phyloP scores from a whole-genome alignment of 139 green algal species.

The Tetraselmis chui region DNA sequence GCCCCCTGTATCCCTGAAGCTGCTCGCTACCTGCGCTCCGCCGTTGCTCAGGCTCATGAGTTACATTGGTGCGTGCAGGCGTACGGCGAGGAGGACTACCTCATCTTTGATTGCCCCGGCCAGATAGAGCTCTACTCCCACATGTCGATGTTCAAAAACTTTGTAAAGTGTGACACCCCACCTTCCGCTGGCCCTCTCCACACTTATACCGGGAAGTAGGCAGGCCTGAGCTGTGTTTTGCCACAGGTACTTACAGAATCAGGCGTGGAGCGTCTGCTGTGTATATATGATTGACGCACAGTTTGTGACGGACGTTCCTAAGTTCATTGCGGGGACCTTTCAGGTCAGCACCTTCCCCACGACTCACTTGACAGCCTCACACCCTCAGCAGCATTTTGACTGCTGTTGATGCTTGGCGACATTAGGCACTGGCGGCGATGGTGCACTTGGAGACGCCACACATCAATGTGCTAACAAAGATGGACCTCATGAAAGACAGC shows the following conservation, averaged over 20 bases:
- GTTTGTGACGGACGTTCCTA: conserved; percentile 75
- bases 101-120: conserved; percentile 93
- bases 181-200: neutral
- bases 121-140: conserved; percentile 99
- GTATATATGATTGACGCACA: conserved; percentile 93
- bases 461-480: conserved; percentile 95
- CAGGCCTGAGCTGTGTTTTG: neutral
- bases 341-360: neutral
- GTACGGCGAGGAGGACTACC: conserved; percentile 95
- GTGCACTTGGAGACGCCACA: conserved; percentile 94
- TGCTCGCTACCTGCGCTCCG: too few relatives aligned
- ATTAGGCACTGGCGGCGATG: conserved; percentile 87
- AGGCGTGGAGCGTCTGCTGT: conserved; percentile 40
- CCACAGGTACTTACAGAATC: neutral
- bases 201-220: too few relatives aligned
- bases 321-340: conserved; percentile 61
- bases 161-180: conserved; percentile 40
- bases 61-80: too few relatives aligned
- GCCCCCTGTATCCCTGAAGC: neutral
- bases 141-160: conserved; percentile 69
- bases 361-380: neutral
- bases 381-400: neutral
- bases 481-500: conserved; percentile 77
- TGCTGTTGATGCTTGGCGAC: too few relatives aligned
- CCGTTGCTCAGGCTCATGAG: too few relatives aligned